Base-by-base conservation (phyloP, 1,284 basidiomycete species). In the Tilletia caries region DNA sequence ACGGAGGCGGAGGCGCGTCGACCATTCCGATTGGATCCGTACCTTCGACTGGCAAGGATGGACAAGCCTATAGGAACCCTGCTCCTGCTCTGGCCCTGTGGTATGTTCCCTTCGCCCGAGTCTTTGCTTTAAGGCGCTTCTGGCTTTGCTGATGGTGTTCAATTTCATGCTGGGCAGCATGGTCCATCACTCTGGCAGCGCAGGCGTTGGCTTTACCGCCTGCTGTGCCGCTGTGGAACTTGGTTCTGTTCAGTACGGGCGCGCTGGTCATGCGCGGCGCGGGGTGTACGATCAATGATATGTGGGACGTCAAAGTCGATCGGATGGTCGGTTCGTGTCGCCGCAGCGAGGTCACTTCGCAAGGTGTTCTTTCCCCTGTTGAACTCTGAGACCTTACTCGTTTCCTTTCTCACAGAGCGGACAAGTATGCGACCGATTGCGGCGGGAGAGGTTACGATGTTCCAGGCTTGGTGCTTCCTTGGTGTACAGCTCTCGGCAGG, bases 201-300 rank as follows among this genome's bases (percentile, higher is more conserved):
- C 82, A 83, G 20, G 73, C 73, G 4, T 70, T 77, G 13, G 73
- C 71, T 3, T 67, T 76, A 13, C 70, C 73, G 1, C 68, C 71
- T n/a, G 72, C 76, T 2, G 71, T 72, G 0, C 76, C 76, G 46
- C 67, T 79, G 52, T 76, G 75, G 34, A 77, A 81, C 66, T 70
- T 92, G 46, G 85, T 88, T 32, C 86, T 98, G 0, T 98, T 98
- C 79, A 95, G 92, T 1, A 84, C 91, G 2, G 96, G 96, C 0
- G 93, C 96, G 0, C 79, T 97, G 54, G 88, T 98, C 68, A 98
- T 98, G 96, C 90, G 96, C 23, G 94, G 96, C 6, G 96, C 96
- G 5, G 96, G 96, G 4, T 99, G 96, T 83, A 98, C 93, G 0
- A 96, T 98, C 79, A 98, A 98, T 82, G 96, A 99, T 82, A 91